These are phyloP conservation scores for Mesembryanthemum crystallinum DNA, from an alignment of 148 eudicot species.

Conservation along the genomic window DNA sequence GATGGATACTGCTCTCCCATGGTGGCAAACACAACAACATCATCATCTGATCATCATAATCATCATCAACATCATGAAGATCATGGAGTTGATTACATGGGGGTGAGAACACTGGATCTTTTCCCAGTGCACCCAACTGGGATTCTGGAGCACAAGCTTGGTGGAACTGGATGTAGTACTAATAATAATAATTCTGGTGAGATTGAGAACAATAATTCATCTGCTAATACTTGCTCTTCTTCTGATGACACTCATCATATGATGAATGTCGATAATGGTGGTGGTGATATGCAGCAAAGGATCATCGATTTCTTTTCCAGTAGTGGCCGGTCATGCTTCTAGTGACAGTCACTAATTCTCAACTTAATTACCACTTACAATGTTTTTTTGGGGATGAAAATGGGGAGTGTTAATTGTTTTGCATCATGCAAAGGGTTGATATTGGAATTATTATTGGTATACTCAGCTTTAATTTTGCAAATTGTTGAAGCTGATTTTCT, in stretches of 20 bases:
- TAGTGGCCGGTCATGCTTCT: constrained; percentile 23
- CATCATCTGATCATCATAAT: background rate
- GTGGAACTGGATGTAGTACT: constrained; percentile 9
- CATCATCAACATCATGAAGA: background rate
- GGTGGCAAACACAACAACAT: background rate
- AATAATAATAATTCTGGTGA: constrained; percentile 20
- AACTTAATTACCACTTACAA: background rate
- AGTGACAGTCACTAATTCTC: constrained; percentile 27
- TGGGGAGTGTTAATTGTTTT: too few relatives aligned
- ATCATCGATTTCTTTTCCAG: constrained; percentile 39
- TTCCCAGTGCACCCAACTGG: constrained; percentile 85
- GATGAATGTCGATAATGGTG: background rate
- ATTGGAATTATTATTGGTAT: too few relatives aligned
- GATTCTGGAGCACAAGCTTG: constrained; percentile 31
- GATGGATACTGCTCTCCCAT: constrained; percentile 14
- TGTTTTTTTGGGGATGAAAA: too few relatives aligned
- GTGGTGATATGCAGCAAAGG: constrained; percentile 6
- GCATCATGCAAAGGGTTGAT: too few relatives aligned
- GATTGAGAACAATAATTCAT: constrained; percentile 4
- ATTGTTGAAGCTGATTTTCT: too few relatives aligned
- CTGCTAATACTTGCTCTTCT: constrained; percentile 11
- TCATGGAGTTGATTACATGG: background rate
- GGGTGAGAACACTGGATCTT: constrained; percentile 31
- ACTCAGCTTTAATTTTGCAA: too few relatives aligned
- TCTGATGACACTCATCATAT: background rate